A percentile compares a stretch with the other conserved stretches of the same genome.
Conservation (phyloP, 2,329 filamentous ascomycete species). For the Colletotrichum chrysophilum region DNA sequence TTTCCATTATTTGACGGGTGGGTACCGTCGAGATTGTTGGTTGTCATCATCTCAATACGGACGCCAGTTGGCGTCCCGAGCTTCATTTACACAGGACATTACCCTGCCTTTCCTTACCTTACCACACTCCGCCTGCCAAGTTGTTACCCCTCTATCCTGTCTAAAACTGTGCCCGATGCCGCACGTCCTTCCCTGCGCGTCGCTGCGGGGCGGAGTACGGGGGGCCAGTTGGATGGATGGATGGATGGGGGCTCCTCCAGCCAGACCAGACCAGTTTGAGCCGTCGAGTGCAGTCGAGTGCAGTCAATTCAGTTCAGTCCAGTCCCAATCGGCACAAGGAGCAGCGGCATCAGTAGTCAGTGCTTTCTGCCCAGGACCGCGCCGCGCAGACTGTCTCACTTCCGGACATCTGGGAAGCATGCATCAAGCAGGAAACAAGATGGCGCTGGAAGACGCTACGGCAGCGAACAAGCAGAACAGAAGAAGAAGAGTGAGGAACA, state of each 20-base stretch:
- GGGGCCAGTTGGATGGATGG: neutral
- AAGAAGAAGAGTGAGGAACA: neutral
- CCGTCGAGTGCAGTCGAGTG: neutral
- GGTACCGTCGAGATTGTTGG: neutral
- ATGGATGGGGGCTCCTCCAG: neutral
- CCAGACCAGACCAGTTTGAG: neutral
- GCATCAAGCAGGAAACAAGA: neutral
- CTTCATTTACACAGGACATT: conserved; percentile 6
- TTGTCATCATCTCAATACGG: neutral
- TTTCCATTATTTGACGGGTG: neutral
- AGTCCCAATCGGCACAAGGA: neutral
- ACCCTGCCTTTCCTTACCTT: neutral
- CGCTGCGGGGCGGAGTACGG: conserved; percentile 15
- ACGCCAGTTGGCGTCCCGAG: neutral
- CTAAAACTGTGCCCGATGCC: conserved; percentile 6
- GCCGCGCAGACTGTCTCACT: conserved; percentile 12
- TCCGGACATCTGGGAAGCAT: neutral
- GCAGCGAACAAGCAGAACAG: neutral
- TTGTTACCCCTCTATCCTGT: conserved; percentile 17
- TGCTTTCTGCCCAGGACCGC: conserved; percentile 3
- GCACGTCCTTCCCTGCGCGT: conserved; percentile 8
- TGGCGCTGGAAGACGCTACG: neutral
- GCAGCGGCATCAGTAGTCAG: neutral
- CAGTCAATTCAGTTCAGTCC: neutral
- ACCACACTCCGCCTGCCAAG: neutral